A percentile compares a stretch with the other conserved stretches of the same genome.
Conservation (phyloP, 2,329 filamentous ascomycete genomes). For the Exophiala phaeomuriformis region DNA sequence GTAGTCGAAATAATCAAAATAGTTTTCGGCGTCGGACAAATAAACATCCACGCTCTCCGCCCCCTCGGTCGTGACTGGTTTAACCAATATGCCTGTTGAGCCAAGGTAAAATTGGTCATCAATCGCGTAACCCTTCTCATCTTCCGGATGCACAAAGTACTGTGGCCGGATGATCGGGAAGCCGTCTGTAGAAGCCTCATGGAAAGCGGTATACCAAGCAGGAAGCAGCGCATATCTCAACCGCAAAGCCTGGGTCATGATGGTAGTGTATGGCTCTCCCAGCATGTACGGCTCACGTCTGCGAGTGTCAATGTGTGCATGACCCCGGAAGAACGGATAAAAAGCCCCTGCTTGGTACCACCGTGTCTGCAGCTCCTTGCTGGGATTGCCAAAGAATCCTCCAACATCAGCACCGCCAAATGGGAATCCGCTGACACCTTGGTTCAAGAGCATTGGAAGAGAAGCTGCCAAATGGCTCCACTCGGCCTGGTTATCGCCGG, state of each 20-base stretch:
- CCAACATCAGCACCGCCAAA: conserved; percentile 94
- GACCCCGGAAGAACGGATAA: conserved; percentile 96
- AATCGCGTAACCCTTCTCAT: conserved; percentile 77
- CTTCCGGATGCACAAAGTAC: conserved; percentile 81
- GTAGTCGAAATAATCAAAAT: conserved; percentile 95
- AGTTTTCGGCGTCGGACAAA: conserved; percentile 78
- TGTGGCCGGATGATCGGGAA: conserved; percentile 85
- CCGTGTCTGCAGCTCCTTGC: conserved; percentile 79
- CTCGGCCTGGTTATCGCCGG: conserved; percentile 88
- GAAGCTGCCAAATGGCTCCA: conserved; percentile 88
- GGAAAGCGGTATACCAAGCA: conserved; percentile 95
- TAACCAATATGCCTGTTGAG: conserved; percentile 79
- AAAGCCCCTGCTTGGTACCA: conserved; percentile 98
- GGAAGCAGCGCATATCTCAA: conserved; percentile 85
- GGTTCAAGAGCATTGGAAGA: conserved; percentile 86
- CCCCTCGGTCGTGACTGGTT: conserved; percentile 76
- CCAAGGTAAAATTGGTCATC: conserved; percentile 94
- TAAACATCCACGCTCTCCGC: conserved; percentile 69
- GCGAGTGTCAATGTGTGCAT: conserved; percentile 93
- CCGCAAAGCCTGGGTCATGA: conserved; percentile 80
- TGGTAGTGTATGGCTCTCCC: conserved; percentile 74
- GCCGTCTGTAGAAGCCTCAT: conserved; percentile 73
- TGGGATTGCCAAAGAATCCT: conserved; percentile 95
- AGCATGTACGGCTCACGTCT: conserved; percentile 87
- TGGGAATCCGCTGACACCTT: conserved; percentile 86